Conservation (phyloP, 2,329 filamentous ascomycete genomes). For the Nemania sp. region DNA sequence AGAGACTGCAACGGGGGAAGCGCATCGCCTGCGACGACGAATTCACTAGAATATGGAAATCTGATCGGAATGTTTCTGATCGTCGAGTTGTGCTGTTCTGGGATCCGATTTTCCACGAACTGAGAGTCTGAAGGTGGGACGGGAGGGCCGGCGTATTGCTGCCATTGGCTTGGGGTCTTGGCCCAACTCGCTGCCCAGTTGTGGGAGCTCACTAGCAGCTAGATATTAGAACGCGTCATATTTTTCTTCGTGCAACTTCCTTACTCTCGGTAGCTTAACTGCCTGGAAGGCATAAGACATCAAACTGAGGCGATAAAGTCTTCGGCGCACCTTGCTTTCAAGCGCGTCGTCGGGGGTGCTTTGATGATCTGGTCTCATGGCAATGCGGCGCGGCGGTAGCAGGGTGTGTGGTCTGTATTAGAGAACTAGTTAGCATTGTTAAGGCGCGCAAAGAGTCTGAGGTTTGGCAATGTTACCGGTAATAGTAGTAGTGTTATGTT, state of each 20-base stretch:
- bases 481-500: not conserved
- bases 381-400: not conserved
- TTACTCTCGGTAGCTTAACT: not conserved
- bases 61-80: not conserved
- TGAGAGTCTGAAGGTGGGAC: not conserved
- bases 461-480: not conserved
- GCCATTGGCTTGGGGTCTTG: not conserved
- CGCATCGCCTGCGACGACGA: not conserved
- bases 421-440: not conserved
- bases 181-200: not conserved
- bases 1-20: not conserved
- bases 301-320: not conserved
- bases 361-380: not conserved
- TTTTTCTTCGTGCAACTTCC: not conserved
- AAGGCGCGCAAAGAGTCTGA: not conserved
- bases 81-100: not conserved
- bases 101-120: not conserved
- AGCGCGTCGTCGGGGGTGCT: not conserved
- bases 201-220: constrained; percentile 12
- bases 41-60: not conserved
- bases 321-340: not conserved
- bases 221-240: not conserved
- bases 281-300: not conserved
- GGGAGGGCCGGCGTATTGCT: not conserved
- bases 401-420: not conserved